A percentile compares a stretch with the other conserved stretches of the same genome.
Evolutionary conservation across 176 grass and related monocot species (phyloP).

Genomic region (Oryza coarctata): DNA sequence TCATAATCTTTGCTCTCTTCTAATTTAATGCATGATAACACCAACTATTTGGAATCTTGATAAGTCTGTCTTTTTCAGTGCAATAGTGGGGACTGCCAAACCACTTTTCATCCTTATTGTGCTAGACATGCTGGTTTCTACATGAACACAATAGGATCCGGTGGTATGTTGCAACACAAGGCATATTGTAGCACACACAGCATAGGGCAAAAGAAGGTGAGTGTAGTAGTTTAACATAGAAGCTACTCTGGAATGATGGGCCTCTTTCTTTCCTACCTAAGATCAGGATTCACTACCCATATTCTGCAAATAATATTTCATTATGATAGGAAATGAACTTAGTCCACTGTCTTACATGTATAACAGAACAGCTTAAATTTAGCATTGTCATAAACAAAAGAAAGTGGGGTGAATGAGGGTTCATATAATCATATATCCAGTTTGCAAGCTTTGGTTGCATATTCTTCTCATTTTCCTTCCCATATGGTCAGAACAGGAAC

Average conservation of each 20-base stretch:
- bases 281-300: constrained; percentile 10
- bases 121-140: constrained; percentile 86
- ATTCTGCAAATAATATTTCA: constrained; percentile 13
- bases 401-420: constrained; percentile 4
- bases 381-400: neutral
- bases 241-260: constrained; percentile 28
- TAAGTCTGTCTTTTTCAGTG: constrained; percentile 70
- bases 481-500: neutral
- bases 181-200: constrained; percentile 90
- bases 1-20: constrained; percentile 8
- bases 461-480: neutral
- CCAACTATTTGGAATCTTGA: constrained; percentile 26
- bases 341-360: neutral
- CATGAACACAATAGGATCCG: constrained; percentile 76
- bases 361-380: constrained; percentile 5
- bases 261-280: constrained; percentile 1
- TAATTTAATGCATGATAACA: constrained; percentile 29
- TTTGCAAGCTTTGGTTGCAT: constrained; percentile 26
- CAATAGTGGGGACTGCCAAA: constrained; percentile 59
- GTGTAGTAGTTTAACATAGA: constrained; percentile 21
- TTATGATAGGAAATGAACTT: constrained; percentile 15
- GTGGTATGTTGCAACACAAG: constrained; percentile 56
- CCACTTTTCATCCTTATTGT: constrained; percentile 89
- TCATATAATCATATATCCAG: neutral
- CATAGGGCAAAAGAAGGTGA: constrained; percentile 73